Evolutionary conservation across 805 yeast species (phyloP).

Genomic region (Jamesozyma spencerorum): DNA sequence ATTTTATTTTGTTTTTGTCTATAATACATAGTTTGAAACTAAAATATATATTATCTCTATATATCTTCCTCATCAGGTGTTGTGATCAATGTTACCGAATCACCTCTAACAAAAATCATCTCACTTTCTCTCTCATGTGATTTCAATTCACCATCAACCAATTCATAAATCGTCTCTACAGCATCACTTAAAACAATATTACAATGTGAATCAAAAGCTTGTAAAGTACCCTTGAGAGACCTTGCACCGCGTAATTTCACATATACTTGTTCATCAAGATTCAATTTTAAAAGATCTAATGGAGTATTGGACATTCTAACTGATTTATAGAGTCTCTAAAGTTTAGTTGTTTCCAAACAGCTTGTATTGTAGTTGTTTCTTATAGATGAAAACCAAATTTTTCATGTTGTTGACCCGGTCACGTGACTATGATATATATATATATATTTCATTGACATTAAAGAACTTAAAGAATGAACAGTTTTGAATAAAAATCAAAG

Average conservation of each 20-base stretch:
- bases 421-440: too few relatives aligned
- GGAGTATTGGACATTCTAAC: conserved; percentile 47
- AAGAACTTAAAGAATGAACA: too few relatives aligned
- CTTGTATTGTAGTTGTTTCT: too few relatives aligned
- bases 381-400: too few relatives aligned
- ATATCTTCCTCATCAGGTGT: conserved; percentile 31
- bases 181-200: conserved; percentile 93
- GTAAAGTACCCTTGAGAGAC: conserved; percentile 81
- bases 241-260: conserved; percentile 92
- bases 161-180: conserved; percentile 62
- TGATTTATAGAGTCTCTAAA: neutral
- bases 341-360: too few relatives aligned
- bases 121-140: conserved; percentile 54
- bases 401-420: too few relatives aligned
- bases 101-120: conserved; percentile 97
- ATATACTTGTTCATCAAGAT: conserved; percentile 76
- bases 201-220: conserved; percentile 93
- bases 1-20: neutral
- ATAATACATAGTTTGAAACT: too few relatives aligned
- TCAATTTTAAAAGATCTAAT: conserved; percentile 77
- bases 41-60: neutral
- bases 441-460: too few relatives aligned
- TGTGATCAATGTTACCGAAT: conserved; percentile 79
- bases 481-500: too few relatives aligned
- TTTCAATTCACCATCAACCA: conserved; percentile 37